Evolutionary conservation across 2,329 filamentous ascomycete species (phyloP).

Genomic region (Nothophaeocryptopus gaeumannii): DNA sequence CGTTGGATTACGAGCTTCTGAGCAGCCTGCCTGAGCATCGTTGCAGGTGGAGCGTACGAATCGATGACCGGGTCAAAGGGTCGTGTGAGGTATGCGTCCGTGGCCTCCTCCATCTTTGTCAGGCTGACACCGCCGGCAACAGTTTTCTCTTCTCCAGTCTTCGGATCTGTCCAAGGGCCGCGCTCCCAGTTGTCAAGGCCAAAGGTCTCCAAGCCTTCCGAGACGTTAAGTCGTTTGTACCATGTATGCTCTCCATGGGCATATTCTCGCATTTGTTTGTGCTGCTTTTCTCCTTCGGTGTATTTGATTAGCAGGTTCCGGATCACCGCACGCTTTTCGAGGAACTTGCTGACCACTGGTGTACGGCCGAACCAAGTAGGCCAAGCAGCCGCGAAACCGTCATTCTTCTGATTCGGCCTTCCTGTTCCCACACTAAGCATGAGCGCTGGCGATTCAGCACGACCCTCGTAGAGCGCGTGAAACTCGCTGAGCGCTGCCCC

Average conservation of each 20-base stretch:
- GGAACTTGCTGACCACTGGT: slow-evolving; percentile 42
- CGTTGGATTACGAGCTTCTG: slow-evolving; percentile 49
- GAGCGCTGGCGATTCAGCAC: slow-evolving; percentile 41
- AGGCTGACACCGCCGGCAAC: slow-evolving; percentile 45
- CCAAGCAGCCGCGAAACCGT: slow-evolving; percentile 48
- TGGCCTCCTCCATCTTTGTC: slow-evolving; percentile 45
- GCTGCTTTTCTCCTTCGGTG: slow-evolving; percentile 50
- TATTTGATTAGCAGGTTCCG: slow-evolving; percentile 53
- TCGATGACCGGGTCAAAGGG: slow-evolving; percentile 38
- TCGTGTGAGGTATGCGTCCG: slow-evolving; percentile 40
- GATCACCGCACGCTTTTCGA: slow-evolving; percentile 50
- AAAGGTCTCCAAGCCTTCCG: slow-evolving; percentile 45
- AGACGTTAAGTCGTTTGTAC: slow-evolving; percentile 52
- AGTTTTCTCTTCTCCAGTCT: slow-evolving; percentile 12
- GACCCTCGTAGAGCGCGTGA: slow-evolving; percentile 45
- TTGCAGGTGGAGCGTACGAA: slow-evolving; percentile 45
- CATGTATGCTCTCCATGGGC: slow-evolving; percentile 49
- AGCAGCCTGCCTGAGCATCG: slow-evolving; percentile 46
- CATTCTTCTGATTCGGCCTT: slow-evolving; percentile 41
- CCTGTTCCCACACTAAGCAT: slow-evolving; percentile 49
- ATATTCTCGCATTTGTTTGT: slow-evolving; percentile 47
- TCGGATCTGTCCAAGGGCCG: slow-evolving; percentile 36
- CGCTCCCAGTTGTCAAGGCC: slow-evolving; percentile 48
- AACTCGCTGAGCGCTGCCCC: slow-evolving; percentile 50
- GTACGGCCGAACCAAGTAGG: slow-evolving; percentile 46